These are phyloP conservation scores for Saccharomyces hybrid DNA, from an alignment of 1,139 yeast species.

Conservation along the genomic window DNA sequence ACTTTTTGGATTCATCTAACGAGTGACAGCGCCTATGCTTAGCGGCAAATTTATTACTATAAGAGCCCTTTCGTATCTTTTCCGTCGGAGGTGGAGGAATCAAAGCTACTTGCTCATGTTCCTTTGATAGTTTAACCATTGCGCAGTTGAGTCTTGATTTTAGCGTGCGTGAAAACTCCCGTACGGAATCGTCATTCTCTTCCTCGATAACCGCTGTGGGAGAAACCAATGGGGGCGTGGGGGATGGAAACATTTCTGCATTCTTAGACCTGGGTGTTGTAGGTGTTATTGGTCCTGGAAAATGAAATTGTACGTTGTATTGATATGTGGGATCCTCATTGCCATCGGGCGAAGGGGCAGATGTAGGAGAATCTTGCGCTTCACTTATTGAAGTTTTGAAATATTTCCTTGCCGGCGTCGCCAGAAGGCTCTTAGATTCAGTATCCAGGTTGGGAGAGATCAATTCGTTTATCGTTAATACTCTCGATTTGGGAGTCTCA, in stretches of 20 bases:
- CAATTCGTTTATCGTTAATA: neutral
- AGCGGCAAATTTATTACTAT: neutral
- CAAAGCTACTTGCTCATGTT: slow-evolving; percentile 17
- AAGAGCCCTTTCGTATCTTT: neutral
- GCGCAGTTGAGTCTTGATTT: slow-evolving; percentile 43
- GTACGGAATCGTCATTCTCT: slow-evolving; percentile 31
- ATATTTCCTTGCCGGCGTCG: neutral
- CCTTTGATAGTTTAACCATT: slow-evolving; percentile 38
- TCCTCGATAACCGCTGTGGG: slow-evolving; percentile 29
- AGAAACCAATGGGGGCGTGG: slow-evolving; percentile 33
- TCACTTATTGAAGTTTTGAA: neutral
- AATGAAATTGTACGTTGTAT: neutral
- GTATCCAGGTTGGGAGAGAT: neutral
- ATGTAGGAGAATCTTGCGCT: neutral
- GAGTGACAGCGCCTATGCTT: neutral
- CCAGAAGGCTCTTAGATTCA: neutral
- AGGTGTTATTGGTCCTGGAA: slow-evolving; percentile 18
- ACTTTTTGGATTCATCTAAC: neutral
- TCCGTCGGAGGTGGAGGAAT: neutral
- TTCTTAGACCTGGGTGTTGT: slow-evolving; percentile 32
- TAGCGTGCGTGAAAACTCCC: slow-evolving; percentile 37
- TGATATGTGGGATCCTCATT: neutral
- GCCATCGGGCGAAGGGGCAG: neutral
- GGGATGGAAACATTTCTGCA: slow-evolving; percentile 25
- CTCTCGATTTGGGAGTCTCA: neutral